Evolutionary conservation across 805 yeast species (phyloP).

Genomic region (Lipomyces orientalis): DNA sequence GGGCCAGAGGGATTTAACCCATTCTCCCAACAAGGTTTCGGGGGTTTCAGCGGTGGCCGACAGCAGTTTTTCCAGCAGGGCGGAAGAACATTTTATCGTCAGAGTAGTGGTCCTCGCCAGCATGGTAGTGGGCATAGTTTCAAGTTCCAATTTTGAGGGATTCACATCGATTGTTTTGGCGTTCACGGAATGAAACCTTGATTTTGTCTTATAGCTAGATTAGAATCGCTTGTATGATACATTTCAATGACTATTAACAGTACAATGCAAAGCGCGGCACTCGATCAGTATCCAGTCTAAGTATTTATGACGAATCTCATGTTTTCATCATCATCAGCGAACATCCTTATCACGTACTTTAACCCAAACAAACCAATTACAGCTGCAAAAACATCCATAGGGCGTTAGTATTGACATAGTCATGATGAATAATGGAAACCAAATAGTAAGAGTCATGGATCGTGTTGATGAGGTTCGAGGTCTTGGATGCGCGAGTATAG

Average conservation of each 20-base stretch:
- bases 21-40: conserved; percentile 21
- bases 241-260: background rate
- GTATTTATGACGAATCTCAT: background rate
- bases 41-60: conserved; percentile 18
- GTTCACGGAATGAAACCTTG: background rate
- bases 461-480: conserved; percentile 65
- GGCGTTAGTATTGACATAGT: conserved; percentile 71
- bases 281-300: background rate
- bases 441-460: conserved; percentile 70
- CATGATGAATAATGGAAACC: conserved; percentile 88
- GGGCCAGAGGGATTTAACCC: conserved; percentile 20
- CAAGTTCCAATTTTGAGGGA: conserved; percentile 11
- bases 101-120: conserved; percentile 11
- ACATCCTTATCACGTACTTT: background rate
- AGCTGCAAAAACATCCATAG: conserved; percentile 68
- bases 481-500: conserved; percentile 59
- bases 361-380: background rate
- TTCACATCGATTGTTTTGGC: background rate
- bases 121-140: conserved; percentile 13
- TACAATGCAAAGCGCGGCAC: background rate
- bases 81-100: conserved; percentile 15
- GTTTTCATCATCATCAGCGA: background rate
- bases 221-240: background rate
- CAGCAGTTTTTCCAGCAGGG: conserved; percentile 28
- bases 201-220: background rate